A percentile compares a stretch with the other conserved stretches of the same genome.
Conservation (phyloP, 169 alveolate species). For the Toxoplasma gondii region DNA sequence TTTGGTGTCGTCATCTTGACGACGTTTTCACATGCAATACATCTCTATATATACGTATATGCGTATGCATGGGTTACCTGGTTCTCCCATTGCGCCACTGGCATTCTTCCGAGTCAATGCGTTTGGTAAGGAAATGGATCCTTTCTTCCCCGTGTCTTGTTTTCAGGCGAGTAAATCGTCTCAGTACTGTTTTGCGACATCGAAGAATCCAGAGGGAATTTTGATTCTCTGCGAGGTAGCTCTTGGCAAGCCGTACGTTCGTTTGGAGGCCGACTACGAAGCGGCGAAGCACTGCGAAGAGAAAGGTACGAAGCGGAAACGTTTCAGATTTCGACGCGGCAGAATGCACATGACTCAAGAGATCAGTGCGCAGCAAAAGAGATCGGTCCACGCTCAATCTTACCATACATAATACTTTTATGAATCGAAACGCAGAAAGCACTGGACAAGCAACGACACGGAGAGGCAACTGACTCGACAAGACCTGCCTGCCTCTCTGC, state of each 20-base stretch:
- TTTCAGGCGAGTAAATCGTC: constrained; percentile 82
- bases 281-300: constrained; percentile 74
- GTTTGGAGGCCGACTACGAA: constrained; percentile 80
- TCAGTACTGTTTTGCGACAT: constrained; percentile 84
- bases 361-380: no score
- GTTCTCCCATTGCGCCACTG: no score
- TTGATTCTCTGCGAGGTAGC: constrained; percentile 90
- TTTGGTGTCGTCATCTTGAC: no score
- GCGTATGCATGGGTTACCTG: neutral
- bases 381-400: neutral
- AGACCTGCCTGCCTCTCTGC: no score
- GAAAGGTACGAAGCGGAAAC: constrained; percentile 47
- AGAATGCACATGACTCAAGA: no score
- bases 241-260: constrained; percentile 81
- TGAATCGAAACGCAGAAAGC: no score
- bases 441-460: no score
- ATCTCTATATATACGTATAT: neutral
- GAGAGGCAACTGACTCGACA: no score
- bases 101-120: neutral
- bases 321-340: neutral
- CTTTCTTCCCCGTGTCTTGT: neutral
- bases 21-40: neutral
- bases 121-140: neutral
- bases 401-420: no score
- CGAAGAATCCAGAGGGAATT: constrained; percentile 81